Evolutionary conservation across 2,329 filamentous ascomycete species (phyloP).

Genomic region (Apiospora pterosperma): DNA sequence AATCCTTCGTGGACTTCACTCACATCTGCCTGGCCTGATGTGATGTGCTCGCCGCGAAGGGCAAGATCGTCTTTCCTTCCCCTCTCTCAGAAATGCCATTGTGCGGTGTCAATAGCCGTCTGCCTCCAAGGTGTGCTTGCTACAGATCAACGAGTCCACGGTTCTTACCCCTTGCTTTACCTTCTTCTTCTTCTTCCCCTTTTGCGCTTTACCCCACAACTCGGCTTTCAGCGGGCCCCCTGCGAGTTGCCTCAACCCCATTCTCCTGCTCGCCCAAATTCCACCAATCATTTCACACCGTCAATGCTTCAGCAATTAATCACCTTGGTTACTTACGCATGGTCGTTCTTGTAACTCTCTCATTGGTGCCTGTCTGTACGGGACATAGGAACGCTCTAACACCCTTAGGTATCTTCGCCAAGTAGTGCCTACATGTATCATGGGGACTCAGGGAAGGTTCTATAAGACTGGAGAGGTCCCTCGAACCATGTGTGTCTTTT

Average conservation of each 20-base stretch:
- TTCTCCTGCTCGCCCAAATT: background rate
- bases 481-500: background rate
- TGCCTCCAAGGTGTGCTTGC: background rate
- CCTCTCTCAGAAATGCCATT: background rate
- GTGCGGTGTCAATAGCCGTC: background rate
- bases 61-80: background rate
- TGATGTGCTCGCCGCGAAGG: background rate
- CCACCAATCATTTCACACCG: slow-evolving; percentile 1
- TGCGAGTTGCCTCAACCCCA: background rate
- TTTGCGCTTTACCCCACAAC: background rate
- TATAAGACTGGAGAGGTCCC: background rate
- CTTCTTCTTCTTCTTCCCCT: no score
- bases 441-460: background rate
- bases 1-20: background rate
- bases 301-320: background rate
- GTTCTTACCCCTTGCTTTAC: background rate
- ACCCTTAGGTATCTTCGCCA: background rate
- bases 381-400: background rate
- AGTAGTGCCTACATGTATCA: background rate
- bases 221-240: background rate
- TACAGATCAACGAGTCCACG: background rate
- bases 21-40: background rate
- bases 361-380: background rate
- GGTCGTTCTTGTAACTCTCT: background rate
- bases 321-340: background rate